Base-by-base conservation (phyloP, 345 rosid genomes). In the Aquilaria yunnanensis region DNA sequence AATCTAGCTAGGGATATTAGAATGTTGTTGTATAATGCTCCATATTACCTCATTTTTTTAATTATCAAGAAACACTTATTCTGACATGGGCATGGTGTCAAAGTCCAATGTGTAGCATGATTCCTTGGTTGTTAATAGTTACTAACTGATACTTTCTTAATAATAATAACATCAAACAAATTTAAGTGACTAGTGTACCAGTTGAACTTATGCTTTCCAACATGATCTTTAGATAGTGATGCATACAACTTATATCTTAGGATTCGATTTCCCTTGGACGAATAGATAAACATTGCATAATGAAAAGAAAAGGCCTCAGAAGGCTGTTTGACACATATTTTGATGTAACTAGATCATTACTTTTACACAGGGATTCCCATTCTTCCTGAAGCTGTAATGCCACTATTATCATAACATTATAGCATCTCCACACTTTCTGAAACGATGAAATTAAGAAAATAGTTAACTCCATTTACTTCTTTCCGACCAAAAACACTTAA, bases 371-470 rank as follows among this genome's bases (percentile, higher is more conserved):
- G 59, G 51, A 58, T 65, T 80, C 87, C 97, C 94, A 93, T 78
- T 83, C 90, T 49, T 73, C 82, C 66, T 57, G 90, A 67, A 93
- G 67, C 80, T 70, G 71, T 61, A 23, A 23, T 23, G 96, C 92
- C 60, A 70, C 84, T 62, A 65, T 81, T 80, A 71, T 88, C 46
- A 72, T 80, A 72, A 77, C 83, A 62, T 34, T 50, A 70, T 80
- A 81, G 14, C 88, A 68, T 83, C 89, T 84, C 97, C 94, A 93
- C 29, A 85, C 82, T 72, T 72, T 84, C 96, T 93, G 77, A 46
- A 67, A 54, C 61, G 32, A 50, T 16, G 13, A 63, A 51, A 23
- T 23, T 23, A 23, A 23, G 23, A 23, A 23, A 23, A 23, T 23
- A 23, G 23, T 23, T 54, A 67, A 67, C 60, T 29, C 12, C 32